These are phyloP conservation scores for Cinnamomum chago DNA, from an alignment of 164 flowering plant species.

Conservation along the genomic window DNA sequence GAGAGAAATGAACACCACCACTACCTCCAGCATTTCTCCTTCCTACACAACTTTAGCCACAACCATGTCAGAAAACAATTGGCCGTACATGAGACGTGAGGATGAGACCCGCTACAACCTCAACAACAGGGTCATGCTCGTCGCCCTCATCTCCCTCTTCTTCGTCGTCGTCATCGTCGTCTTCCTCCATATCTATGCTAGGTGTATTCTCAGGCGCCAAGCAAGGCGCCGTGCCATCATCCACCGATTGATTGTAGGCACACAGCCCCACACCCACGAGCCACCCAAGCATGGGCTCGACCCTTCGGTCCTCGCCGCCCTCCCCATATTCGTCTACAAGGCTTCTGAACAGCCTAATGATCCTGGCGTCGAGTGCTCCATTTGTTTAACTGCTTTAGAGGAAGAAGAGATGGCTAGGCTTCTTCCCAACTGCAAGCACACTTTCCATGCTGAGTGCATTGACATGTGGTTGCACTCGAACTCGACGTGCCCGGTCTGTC, in stretches of 20 bases:
- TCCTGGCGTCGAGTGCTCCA: constrained; percentile 31
- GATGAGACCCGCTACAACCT: background rate
- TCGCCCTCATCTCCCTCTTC: constrained; percentile 27
- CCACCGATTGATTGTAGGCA: constrained; percentile 4
- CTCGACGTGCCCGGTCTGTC: constrained; percentile 50
- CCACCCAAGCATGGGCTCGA: constrained; percentile 31
- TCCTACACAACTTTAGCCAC: background rate
- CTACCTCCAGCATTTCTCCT: background rate
- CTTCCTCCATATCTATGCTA: constrained; percentile 32
- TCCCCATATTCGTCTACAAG: constrained; percentile 31
- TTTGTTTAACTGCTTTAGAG: constrained; percentile 34
- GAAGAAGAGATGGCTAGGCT: constrained; percentile 33
- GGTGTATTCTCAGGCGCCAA: constrained; percentile 27
- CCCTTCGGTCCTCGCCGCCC: constrained; percentile 27
- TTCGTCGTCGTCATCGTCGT: constrained; percentile 24
- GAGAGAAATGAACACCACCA: background rate
- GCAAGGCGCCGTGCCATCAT: constrained; percentile 21
- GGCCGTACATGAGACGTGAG: background rate
- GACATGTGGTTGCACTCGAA: constrained; percentile 45
- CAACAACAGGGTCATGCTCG: constrained; percentile 28
- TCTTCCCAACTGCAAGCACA: constrained; percentile 48
- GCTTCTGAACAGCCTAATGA: constrained; percentile 2
- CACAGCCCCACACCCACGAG: constrained; percentile 8
- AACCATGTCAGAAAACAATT: background rate
- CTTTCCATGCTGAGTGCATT: constrained; percentile 46